Base-by-base conservation (phyloP, 768 basidiomycete species). In the Agrocybe pediades region DNA sequence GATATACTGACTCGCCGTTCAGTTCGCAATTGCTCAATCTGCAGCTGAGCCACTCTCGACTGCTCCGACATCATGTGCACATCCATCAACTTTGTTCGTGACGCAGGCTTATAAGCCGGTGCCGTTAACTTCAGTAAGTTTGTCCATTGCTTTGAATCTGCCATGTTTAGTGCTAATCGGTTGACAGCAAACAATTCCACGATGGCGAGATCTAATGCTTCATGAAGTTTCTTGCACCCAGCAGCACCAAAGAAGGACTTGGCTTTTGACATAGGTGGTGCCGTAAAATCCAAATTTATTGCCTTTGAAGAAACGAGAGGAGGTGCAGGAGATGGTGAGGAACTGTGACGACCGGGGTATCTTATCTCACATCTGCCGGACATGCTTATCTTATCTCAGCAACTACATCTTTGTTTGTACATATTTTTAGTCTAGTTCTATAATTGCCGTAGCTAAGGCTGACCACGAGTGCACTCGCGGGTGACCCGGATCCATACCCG, bases 151-250 rank as follows among this genome's bases (percentile, higher is more conserved):
- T 24, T 45, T 9, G 58, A 53, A 27, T 68, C 61, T 1, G 45
- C 62, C 16, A 67, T 30, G 0, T 11, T n/a, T 16, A 58, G 58
- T 9, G 61, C 55, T n/a, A 68, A 43, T 7, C 60, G 36, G 0
- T 59, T 56, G 19, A 58, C 49, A 25, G 63, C 65, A 48, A 68
- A 41, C 1, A 70, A 49, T 49, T 65, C 59, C 39, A 68, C 56
- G 25, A 70, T 52, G 1, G 63, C 62, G 21, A 62, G 47, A 53
- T 67, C 62, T 9, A 64, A 11, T 0, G 40, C 5, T 0, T 39
- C 29, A 41, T 61, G 59, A 7, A 26, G 40, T 2, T 55, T 26
- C 24, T 59, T 55, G 1, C 52, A 45, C 16, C 52, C 55, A 2
- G 36, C 25, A 6, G 25, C 2, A 3, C 59, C 60, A 54, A 63